Percentiles rank a stretch among this genome's conserved stretches.
These are phyloP conservation scores for Oldenlandia corymbosa DNA, from an alignment of 257 asterid species.

Conservation along the genomic window DNA sequence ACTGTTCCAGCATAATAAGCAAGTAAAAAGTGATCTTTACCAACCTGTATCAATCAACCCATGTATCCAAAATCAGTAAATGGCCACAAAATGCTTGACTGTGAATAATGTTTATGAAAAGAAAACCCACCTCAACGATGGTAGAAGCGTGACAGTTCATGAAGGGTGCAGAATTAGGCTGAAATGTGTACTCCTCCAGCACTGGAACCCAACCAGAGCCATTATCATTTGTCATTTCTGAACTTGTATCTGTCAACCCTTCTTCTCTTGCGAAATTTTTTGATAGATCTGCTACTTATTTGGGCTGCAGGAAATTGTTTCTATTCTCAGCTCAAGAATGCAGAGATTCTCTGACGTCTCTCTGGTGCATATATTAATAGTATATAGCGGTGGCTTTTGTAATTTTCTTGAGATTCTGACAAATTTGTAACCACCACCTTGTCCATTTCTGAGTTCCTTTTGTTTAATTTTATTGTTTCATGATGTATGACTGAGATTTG, in stretches of 20 bases:
- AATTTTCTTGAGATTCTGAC: too few relatives aligned
- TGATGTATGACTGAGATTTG: too few relatives aligned
- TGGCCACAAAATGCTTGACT: background rate
- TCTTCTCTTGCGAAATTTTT: too few relatives aligned
- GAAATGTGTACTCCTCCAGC: constrained; percentile 68
- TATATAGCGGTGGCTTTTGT: too few relatives aligned
- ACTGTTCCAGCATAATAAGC: constrained; percentile 90
- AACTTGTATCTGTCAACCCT: constrained; percentile 15
- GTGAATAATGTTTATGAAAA: constrained; percentile 6
- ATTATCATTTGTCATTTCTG: constrained; percentile 38
- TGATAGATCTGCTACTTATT: background rate
- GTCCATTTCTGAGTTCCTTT: too few relatives aligned
- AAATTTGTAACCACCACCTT: too few relatives aligned
- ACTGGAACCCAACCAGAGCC: constrained; percentile 56
- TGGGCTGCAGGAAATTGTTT: constrained; percentile 3
- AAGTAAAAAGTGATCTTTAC: constrained; percentile 61
- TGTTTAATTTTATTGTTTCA: too few relatives aligned
- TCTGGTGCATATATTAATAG: too few relatives aligned
- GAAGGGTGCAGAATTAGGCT: constrained; percentile 68
- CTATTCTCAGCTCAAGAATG: background rate
- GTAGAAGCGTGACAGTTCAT: constrained; percentile 93
- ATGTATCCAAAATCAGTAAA: background rate
- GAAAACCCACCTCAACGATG: constrained; percentile 67
- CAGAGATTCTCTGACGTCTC: too few relatives aligned
- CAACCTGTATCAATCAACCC: constrained; percentile 49